Conservation (phyloP, 306 rosid species). For the Cucumis melo region DNA sequence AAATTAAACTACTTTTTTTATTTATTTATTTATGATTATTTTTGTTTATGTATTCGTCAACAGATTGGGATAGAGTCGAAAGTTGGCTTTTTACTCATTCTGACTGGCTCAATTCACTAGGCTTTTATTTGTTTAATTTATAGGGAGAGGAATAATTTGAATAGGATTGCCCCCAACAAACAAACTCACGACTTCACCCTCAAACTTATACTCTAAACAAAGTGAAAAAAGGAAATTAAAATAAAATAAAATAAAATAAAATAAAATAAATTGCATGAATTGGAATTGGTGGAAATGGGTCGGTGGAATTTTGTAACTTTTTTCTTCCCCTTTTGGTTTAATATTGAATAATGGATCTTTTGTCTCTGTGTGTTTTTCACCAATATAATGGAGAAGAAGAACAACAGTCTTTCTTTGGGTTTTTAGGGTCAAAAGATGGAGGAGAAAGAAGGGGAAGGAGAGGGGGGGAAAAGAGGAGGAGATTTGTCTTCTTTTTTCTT, state of each 20-base stretch:
- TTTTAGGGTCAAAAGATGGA: neutral
- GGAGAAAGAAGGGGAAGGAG: neutral
- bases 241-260: too few relatives aligned
- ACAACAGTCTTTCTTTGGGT: neutral
- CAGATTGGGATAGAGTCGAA: neutral
- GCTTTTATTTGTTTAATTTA: too few relatives aligned
- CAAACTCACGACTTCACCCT: neutral
- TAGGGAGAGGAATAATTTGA: neutral
- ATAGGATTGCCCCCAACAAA: neutral
- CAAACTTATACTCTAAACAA: neutral
- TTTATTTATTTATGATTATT: too few relatives aligned
- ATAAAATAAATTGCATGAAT: neutral
- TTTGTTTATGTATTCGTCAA: neutral
- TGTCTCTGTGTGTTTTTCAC: neutral
- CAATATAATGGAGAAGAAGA: neutral
- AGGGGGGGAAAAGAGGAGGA: too few relatives aligned
- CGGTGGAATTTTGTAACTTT: neutral
- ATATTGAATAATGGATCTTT: neutral
- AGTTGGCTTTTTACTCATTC: neutral
- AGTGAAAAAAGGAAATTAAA: neutral
- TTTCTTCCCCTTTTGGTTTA: too few relatives aligned
- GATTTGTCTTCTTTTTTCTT: too few relatives aligned
- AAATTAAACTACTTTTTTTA: too few relatives aligned
- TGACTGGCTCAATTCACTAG: neutral
- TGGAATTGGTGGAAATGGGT: neutral